Evolutionary conservation across 2,329 filamentous ascomycete genomes (phyloP), one percentile per base, ranked within the genome.

Genomic region (Aspergillus flavus): DNA sequence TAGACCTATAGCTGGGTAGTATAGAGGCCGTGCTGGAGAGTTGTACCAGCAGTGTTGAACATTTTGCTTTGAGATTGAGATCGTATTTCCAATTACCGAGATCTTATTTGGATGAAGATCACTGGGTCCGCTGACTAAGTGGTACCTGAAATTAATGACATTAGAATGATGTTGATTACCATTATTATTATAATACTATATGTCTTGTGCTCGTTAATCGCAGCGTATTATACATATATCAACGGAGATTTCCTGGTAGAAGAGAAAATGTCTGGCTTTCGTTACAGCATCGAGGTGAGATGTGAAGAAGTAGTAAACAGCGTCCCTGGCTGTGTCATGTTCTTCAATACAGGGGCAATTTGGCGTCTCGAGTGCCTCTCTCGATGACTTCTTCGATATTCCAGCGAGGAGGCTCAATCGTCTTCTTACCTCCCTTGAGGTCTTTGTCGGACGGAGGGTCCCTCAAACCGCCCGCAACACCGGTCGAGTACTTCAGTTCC

Each of bases 401-500:
- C 93, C 93, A 96, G 68, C 93, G 84, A n/a, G 93, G 93, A 48
- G 91, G 85, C 56, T 79, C 83, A 52, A 86, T 73, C 74, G 82
- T 64, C 84, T 87, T 30, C 89, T 48, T 61, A 4, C 53, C 54
- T 14, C 48, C 56, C 50, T 66, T 66, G 14, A 54, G 26, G n/a
- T 50, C 54, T 21, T 59, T 61, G 12, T 19, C 26, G 36, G 90
- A 87, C 2, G 89, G 89, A 4, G 91, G 89, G 58, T 71, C 64
- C 46, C 90, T 88, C 43, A 91, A 85, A 53, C 94, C 94, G 66
- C 94, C 94, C 14, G 94, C 93, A 71, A 96, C 87, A 69, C 94
- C 94, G 4, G 91, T 94, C 32, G 92, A 95, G 81, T 95, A 97
- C 82, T 96, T 97, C 75, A 97, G 84, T 78, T 97, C 92, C 60